Evolutionary conservation across 305 asterid species (phyloP).

Genomic region (Fraxinus dipetala): DNA sequence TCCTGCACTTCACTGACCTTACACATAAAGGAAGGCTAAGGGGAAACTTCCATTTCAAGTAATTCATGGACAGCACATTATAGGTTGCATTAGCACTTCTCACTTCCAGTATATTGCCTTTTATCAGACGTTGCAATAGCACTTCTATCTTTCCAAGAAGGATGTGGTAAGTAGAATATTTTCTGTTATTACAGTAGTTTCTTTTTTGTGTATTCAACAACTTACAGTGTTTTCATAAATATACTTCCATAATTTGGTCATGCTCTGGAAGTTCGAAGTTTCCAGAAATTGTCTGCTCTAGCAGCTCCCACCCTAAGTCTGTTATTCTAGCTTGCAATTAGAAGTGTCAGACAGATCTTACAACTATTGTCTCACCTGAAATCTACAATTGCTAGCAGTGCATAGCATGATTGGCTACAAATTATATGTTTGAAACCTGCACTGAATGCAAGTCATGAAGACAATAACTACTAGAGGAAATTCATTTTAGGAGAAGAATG

Average conservation of each 20-base stretch:
- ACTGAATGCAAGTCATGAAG: constrained; percentile 3
- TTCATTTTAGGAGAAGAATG: constrained; percentile 7
- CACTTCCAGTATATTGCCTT: neutral
- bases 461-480: neutral
- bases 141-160: neutral
- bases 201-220: neutral
- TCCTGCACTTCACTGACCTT: neutral
- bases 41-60: constrained; percentile 5
- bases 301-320: constrained; percentile 2
- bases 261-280: neutral
- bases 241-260: neutral
- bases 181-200: neutral
- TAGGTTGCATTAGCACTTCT: neutral
- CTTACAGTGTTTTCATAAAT: neutral
- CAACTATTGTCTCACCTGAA: constrained; percentile 15
- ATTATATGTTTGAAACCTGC: neutral
- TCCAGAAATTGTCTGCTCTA: neutral
- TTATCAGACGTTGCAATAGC: neutral
- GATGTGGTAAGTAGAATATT: neutral
- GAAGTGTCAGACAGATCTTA: neutral
- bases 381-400: neutral
- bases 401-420: neutral
- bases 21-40: neutral
- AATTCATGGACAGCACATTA: neutral
- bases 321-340: constrained; percentile 2